Evolutionary conservation across 2,329 filamentous ascomycete species (phyloP), one percentile per base, ranked within the genome.

Genomic region (Botrytis paeoniae): DNA sequence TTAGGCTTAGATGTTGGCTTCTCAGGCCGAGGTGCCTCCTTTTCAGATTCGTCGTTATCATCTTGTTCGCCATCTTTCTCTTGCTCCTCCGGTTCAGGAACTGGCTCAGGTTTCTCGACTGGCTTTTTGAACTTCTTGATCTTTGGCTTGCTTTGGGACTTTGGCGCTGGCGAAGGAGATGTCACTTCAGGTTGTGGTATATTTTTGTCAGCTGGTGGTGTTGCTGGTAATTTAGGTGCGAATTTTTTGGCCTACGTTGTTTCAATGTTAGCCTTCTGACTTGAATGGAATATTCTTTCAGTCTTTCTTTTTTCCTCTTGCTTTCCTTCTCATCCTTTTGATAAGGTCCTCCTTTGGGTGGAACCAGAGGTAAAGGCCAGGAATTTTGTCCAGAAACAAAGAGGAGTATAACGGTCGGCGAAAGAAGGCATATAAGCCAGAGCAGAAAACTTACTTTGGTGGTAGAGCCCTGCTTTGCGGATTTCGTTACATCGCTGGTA

Each of bases 1-100:
- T 68, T 68, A 4, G 37, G 35, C 22, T 57, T 54, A 22, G 64
- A 18, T 32, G n/a, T 41, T 57, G 32, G 65, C n/a, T 65, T 65
- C 29, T 68, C 35, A 12, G 54, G 54, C 68, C 88, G 86, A 79
- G 91, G 86, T 59, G 88, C 86, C 7, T 88, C 86, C 79, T 89
- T 88, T 70, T 87, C 81, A 29, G 82, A 77, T 75, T 87, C 85
- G 4, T 82, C 75, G 37, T 80, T 79, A 22, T 78, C 76, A 73
- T 86, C 85, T 9, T 81, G 78, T 35, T 81, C 81, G 37, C 78
- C 79, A n/a, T 78, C 79, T 81, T 82, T 78, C 62, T 81, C 80
- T 39, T 77, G 77, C 73, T 86, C 80, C 41, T 86, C 85, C 4
- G 43, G 25, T 10, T 68, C 45, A 16, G 81, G 78, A 45, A 80